Percentiles rank a stretch among this genome's conserved stretches.
Evolutionary conservation across 2,329 filamentous ascomycete species (phyloP).

Genomic region (Apiospora malaysiana): DNA sequence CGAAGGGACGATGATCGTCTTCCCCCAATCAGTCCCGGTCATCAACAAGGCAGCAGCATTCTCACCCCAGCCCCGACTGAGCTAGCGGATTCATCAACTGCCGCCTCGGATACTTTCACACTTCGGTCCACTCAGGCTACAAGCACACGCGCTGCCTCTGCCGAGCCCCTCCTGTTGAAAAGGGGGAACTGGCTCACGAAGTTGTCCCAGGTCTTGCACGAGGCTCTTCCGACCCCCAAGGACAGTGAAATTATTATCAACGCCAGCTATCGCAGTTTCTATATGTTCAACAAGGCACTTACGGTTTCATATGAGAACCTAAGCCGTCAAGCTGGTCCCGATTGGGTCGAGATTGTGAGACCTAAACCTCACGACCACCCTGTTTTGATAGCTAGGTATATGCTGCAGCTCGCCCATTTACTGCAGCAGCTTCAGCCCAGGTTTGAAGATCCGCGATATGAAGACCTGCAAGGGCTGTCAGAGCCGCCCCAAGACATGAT

Average conservation of each 20-base stretch:
- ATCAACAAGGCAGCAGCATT: not conserved
- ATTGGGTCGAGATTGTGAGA: slow-evolving; percentile 21
- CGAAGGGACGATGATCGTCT: not conserved
- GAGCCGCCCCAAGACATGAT: not conserved
- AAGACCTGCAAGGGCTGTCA: not conserved
- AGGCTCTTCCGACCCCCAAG: not conserved
- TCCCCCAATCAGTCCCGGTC: not conserved
- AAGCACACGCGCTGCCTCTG: not conserved
- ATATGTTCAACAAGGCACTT: not conserved
- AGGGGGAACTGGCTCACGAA: not conserved
- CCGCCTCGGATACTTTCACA: not conserved
- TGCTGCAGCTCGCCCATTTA: not conserved
- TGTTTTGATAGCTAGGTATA: not conserved
- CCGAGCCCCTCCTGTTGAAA: not conserved
- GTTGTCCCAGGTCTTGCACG: not conserved
- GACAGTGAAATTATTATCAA: not conserved
- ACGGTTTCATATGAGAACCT: not conserved
- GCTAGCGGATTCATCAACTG: not conserved
- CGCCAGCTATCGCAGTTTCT: not conserved
- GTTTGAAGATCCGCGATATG: not conserved
- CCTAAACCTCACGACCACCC: not conserved
- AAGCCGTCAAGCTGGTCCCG: not conserved
- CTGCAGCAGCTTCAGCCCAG: not conserved
- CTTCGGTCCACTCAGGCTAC: not conserved
- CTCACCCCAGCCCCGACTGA: not conserved